Percentiles rank a stretch among this genome's conserved stretches.
phyloP scores from a whole-genome alignment of 148 eudicot species.

The Camellia granthamiana region DNA sequence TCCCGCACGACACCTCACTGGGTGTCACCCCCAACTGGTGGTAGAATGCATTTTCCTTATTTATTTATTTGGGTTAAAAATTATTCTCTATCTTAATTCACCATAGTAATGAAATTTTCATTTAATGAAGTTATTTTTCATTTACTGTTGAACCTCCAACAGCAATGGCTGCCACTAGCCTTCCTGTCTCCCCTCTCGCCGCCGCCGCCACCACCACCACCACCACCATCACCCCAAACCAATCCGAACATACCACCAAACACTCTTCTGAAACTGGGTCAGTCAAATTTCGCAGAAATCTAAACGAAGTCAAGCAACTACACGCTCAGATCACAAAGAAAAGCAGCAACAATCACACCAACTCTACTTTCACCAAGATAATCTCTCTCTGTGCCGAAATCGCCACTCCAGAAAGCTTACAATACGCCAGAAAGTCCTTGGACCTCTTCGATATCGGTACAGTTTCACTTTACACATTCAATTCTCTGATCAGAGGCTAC shows the following conservation, averaged over 20 bases:
- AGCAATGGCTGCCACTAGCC: conserved; percentile 4
- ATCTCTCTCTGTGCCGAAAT: conserved; percentile 28
- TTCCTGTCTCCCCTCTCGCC: conserved; percentile 5
- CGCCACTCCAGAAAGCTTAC: conserved; percentile 30
- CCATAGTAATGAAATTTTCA: too few relatives aligned
- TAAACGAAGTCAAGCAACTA: conserved; percentile 29
- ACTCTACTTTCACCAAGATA: conserved; percentile 16
- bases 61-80: too few relatives aligned
- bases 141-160: neutral
- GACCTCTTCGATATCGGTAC: conserved; percentile 1
- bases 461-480: conserved; percentile 20
- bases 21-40: too few relatives aligned
- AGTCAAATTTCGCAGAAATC: conserved; percentile 25
- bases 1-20: too few relatives aligned
- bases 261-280: conserved; percentile 11
- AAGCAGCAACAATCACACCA: conserved; percentile 8
- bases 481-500: conserved; percentile 38
- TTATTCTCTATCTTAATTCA: too few relatives aligned
- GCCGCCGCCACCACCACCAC: conserved; percentile 1
- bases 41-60: too few relatives aligned
- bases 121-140: neutral
- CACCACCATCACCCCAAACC: conserved; percentile 7
- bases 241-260: conserved; percentile 7
- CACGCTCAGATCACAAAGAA: conserved; percentile 32
- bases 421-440: conserved; percentile 31